Evolutionary conservation across 2,329 filamentous ascomycete genomes (phyloP).

Genomic region (Penicillium griseofulvum): DNA sequence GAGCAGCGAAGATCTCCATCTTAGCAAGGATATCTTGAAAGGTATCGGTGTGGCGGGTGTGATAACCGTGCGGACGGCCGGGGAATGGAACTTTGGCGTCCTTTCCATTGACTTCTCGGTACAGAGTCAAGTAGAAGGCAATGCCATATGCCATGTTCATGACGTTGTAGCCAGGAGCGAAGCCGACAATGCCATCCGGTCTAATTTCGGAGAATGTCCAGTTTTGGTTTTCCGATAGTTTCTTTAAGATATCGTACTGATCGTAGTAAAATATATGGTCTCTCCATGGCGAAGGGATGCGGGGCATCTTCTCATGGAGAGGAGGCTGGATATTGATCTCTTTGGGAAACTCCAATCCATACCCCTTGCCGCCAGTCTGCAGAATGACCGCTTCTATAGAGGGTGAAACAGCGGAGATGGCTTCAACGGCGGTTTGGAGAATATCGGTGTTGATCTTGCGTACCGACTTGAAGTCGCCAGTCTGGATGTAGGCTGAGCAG

Average conservation of each 20-base stretch:
- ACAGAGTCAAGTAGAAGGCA: slow-evolving; percentile 24
- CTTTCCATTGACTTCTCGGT: slow-evolving; percentile 17
- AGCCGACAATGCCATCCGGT: slow-evolving; percentile 28
- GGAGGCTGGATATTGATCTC: slow-evolving; percentile 26
- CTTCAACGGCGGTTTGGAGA: slow-evolving; percentile 36
- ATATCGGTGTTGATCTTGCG: slow-evolving; percentile 35
- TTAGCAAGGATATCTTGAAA: slow-evolving; percentile 27
- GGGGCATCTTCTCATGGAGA: slow-evolving; percentile 26
- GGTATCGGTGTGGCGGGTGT: slow-evolving; percentile 23
- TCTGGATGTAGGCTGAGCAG: slow-evolving; percentile 16
- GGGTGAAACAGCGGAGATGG: slow-evolving; percentile 24
- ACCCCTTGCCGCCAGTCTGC: slow-evolving; percentile 41
- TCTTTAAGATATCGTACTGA: slow-evolving; percentile 22
- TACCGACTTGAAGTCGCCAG: slow-evolving; percentile 16
- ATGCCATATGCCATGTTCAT: slow-evolving; percentile 26
- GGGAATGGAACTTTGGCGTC: slow-evolving; percentile 21
- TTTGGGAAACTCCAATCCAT: slow-evolving; percentile 38
- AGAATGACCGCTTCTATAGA: slow-evolving; percentile 32
- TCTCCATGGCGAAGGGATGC: slow-evolving; percentile 27
- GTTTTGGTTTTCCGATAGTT: slow-evolving; percentile 19
- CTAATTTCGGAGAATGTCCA: slow-evolving; percentile 36
- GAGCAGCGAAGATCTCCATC: slow-evolving; percentile 26
- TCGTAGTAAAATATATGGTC: slow-evolving; percentile 31
- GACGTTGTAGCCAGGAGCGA: slow-evolving; percentile 21
- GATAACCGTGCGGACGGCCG: slow-evolving; percentile 18